Conservation (phyloP, 257 asterid genomes). For the Solanum neorickii region DNA sequence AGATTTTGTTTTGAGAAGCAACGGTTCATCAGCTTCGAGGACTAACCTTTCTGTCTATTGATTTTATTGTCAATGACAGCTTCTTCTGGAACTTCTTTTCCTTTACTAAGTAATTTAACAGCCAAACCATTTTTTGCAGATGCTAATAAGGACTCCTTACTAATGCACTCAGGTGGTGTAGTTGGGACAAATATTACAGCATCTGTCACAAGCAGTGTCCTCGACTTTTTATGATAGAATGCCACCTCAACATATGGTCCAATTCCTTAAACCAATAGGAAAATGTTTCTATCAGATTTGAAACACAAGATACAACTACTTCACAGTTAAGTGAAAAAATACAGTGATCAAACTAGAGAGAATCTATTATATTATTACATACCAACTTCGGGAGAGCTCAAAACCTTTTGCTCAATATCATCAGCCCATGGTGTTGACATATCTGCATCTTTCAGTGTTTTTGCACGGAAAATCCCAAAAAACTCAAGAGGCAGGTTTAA, state of each 20-base stretch:
- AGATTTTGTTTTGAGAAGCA: neutral
- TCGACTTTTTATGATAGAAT: slow-evolving; percentile 76
- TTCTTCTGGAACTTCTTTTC: slow-evolving; percentile 66
- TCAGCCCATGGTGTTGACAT: slow-evolving; percentile 64
- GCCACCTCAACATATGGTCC: slow-evolving; percentile 99
- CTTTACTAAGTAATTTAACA: slow-evolving; percentile 85
- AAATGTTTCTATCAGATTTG: neutral
- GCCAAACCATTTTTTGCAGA: slow-evolving; percentile 90
- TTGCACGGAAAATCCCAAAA: slow-evolving; percentile 83
- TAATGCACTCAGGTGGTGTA: slow-evolving; percentile 79
- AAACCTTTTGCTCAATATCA: slow-evolving; percentile 83
- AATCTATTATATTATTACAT: neutral
- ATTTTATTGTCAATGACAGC: slow-evolving; percentile 68
- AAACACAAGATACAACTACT: neutral
- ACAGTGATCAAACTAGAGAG: neutral
- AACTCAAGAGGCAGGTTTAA: slow-evolving; percentile 80
- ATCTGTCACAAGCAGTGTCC: slow-evolving; percentile 79
- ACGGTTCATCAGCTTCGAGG: neutral
- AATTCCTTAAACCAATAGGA: slow-evolving; percentile 41
- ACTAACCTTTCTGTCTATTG: slow-evolving; percentile 67
- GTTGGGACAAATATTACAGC: slow-evolving; percentile 87
- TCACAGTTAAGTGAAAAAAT: neutral
- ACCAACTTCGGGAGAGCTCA: slow-evolving; percentile 97
- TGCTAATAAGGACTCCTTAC: slow-evolving; percentile 73
- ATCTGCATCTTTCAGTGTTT: slow-evolving; percentile 50